phyloP scores from a whole-genome alignment of 2,329 filamentous ascomycete genomes.

The Venturiaceae sp. region DNA sequence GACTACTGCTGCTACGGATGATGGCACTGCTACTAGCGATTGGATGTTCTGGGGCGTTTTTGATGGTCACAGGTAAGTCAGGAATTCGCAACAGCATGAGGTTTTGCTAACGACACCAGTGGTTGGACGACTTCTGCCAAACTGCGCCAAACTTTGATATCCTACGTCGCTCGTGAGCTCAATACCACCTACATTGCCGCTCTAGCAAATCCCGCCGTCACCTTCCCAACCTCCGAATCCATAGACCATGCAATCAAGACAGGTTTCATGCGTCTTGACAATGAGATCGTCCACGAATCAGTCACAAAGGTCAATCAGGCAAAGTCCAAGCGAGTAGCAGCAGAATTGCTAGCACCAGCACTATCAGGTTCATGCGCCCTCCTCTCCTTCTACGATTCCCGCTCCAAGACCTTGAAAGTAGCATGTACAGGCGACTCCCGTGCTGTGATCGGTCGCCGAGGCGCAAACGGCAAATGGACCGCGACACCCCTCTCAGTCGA shows the following conservation, averaged over 20 bases:
- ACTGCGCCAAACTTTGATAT: constrained; percentile 83
- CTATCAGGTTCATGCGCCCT: constrained; percentile 95
- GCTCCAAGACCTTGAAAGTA: constrained; percentile 77
- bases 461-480: constrained; percentile 76
- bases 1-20: constrained; percentile 43
- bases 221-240: constrained; percentile 64
- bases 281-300: constrained; percentile 91
- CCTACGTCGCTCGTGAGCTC: constrained; percentile 83
- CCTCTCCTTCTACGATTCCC: constrained; percentile 90
- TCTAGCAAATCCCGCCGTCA: constrained; percentile 43
- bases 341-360: constrained; percentile 84
- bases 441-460: constrained; percentile 77
- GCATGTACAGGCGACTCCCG: constrained; percentile 96
- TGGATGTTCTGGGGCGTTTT: constrained; percentile 99
- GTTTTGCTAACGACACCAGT: constrained; percentile 32
- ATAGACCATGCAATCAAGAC: constrained; percentile 88
- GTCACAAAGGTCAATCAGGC: constrained; percentile 85
- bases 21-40: constrained; percentile 56
- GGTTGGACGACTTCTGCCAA: constrained; percentile 98
- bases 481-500: constrained; percentile 85
- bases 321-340: constrained; percentile 81
- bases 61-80: constrained; percentile 77
- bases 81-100: neutral
- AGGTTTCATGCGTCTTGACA: constrained; percentile 77
- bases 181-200: constrained; percentile 84